These are phyloP conservation scores for Starmera dryadoides DNA, from an alignment of 805 yeast species.

Conservation along the genomic window DNA sequence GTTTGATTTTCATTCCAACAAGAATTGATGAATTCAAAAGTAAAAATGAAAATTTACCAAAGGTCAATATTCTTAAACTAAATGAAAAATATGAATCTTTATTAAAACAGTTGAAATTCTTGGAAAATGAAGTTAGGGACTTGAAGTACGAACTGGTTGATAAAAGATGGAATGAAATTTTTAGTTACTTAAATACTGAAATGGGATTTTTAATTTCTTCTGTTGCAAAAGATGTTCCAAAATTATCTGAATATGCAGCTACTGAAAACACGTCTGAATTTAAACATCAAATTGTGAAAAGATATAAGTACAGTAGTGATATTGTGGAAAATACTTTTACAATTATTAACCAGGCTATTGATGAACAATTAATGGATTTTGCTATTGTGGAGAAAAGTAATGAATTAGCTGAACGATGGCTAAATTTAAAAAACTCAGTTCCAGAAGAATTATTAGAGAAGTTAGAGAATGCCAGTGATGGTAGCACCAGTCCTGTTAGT, in stretches of 20 bases:
- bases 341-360: constrained; percentile 30
- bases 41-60: constrained; percentile 11
- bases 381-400: constrained; percentile 27
- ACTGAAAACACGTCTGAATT: constrained; percentile 3
- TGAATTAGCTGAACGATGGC: constrained; percentile 28
- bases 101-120: constrained; percentile 30
- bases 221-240: constrained; percentile 18
- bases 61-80: constrained; percentile 21
- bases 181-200: constrained; percentile 39
- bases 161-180: constrained; percentile 48
- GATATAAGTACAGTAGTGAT: constrained; percentile 27
- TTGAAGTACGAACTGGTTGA: constrained; percentile 43
- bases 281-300: constrained; percentile 22
- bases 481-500: not conserved
- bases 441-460: constrained; percentile 17
- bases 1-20: constrained; percentile 43
- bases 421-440: constrained; percentile 11
- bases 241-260: constrained; percentile 16
- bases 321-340: constrained; percentile 33
- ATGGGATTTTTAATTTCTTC: constrained; percentile 22
- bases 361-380: constrained; percentile 33
- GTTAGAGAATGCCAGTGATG: constrained; percentile 6
- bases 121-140: constrained; percentile 31
- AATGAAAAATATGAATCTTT: constrained; percentile 32
- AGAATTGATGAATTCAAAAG: constrained; percentile 36